Evolutionary conservation across 1,139 yeast genomes (phyloP), one percentile per base, ranked within the genome.

Genomic region (Magnusiomyces paraingens): DNA sequence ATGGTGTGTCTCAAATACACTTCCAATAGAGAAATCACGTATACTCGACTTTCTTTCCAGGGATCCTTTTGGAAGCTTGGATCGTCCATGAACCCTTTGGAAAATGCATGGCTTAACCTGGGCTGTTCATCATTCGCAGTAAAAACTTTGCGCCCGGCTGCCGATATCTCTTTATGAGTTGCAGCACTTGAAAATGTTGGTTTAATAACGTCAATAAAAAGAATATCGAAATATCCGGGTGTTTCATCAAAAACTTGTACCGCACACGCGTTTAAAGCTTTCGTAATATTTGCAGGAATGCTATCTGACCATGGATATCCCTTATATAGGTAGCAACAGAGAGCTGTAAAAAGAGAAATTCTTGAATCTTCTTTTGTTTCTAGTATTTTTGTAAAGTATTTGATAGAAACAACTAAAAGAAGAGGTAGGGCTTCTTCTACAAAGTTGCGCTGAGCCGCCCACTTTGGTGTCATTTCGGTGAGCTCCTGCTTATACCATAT

Each of bases 21-120:
- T 63, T 71, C 70, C 2, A 74, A 68, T 62, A 62, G 54, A 1
- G 70, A 60, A 6, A 68, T 54, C 5, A 61, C 58, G 36, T 57
- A 55, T 38, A 64, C 65, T 36, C 64, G 60, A n/a, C 57, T 38
- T 1, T 58, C 47, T 55, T 74, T 70, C 79, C 79, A 76, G n/a
- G 60, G 57, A 22, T 50, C 56, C 10, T 51, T 52, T 4, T 44
- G 15, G 18, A 60, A 18, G 11, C 38, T 32, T 40, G 49, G 36
- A 21, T 43, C 46, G 6, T 43, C 32, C 44, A 41, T 41, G 46
- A 43, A 43, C 11, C 29, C 17, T 15, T 17, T 12, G 6, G 49
- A 29, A 35, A 46, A 46, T 4, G 49, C 32, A 15, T 46, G 49
- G 14, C 49, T 46, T 18, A 46, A 21, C 35, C 29, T 32, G 4